Evolutionary conservation across 2,329 filamentous ascomycete species (phyloP), one percentile per base, ranked within the genome.

Genomic region (Xylariaceae sp.): DNA sequence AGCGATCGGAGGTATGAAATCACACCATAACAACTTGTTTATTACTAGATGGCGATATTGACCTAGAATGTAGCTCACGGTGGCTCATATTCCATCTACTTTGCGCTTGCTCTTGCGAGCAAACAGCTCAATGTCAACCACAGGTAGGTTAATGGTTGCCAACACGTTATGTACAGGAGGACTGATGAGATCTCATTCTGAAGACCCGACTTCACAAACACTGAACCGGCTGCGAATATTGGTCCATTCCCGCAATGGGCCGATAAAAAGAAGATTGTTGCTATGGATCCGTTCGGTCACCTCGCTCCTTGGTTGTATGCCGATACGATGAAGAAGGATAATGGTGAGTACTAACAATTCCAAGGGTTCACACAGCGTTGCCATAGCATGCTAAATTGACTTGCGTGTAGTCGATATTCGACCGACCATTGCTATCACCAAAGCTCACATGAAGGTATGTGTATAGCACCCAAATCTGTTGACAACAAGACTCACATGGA

Each of bases 271-370:
- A 97, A 97, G 79, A 97, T 99, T 64, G 93, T 97, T 11, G 90
- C 93, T 15, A 96, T 99, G 91, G 94, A 97, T 72, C 93, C 93
- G 0, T 90, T 88, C 73, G 93, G 94, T 5, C 94, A 97, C 76
- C 78, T 96, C 61, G 84, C 88, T 7, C 90, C 90, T 7, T 92
- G 88, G 87, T 76, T 95, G 2, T 96, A 88, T 77, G 89, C 88
- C 64, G 86, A 93, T 63, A 81, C 84, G 51, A 92, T 94, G 68
- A 81, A 89, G 53, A 85, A 88, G 54, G 86, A 97, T 50, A 85
- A 90, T 67, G 77, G 84, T 84, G 73, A 57, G 73, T 69, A 51
- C 11, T 3, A 15, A 15, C 45, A 23, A 13, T 4, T 4, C 37
- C 30, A 9, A n/a, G 41, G 50, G 8, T 35, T 52, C 2, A 41